Evolutionary conservation across 768 basidiomycete genomes (phyloP).

Genomic region (Tremella fuciformis): DNA sequence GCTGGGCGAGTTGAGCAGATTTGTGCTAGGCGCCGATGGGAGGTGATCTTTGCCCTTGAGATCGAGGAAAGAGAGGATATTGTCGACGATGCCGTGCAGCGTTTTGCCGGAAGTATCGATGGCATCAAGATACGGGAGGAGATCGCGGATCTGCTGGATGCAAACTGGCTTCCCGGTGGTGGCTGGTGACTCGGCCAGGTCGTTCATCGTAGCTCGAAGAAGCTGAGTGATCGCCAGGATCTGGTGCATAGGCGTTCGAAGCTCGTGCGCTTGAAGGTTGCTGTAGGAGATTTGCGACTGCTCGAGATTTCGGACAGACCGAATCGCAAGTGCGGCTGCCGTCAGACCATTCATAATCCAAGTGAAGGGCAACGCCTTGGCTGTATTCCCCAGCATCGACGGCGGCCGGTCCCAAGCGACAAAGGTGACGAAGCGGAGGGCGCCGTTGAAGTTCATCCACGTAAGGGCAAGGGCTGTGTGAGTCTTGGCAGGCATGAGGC

Average conservation of each 20-base stretch:
- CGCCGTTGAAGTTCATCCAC: slow-evolving; percentile 33
- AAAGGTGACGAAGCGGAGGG: slow-evolving; percentile 34
- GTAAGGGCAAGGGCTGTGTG: slow-evolving; percentile 29
- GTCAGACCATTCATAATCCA: slow-evolving; percentile 38
- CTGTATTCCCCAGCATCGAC: slow-evolving; percentile 29
- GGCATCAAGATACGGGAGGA: slow-evolving; percentile 44
- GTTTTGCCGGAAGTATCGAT: slow-evolving; percentile 46
- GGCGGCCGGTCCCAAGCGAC: slow-evolving; percentile 41
- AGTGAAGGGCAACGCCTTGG: slow-evolving; percentile 30
- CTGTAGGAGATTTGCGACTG: slow-evolving; percentile 44
- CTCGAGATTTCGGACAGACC: slow-evolving; percentile 37
- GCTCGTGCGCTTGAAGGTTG: slow-evolving; percentile 48
- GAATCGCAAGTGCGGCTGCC: slow-evolving; percentile 37
- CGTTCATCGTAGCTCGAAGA: slow-evolving; percentile 38
- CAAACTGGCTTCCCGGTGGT: slow-evolving; percentile 13
- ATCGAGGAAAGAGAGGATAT: slow-evolving; percentile 49
- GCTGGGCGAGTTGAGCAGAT: slow-evolving; percentile 7
- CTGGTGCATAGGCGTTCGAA: slow-evolving; percentile 49
- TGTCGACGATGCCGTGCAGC: slow-evolving; percentile 47
- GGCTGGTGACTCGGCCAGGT: slow-evolving; percentile 29
- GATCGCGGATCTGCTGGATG: slow-evolving; percentile 38
- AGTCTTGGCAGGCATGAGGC: slow-evolving; percentile 29
- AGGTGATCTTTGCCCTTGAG: slow-evolving; percentile 30
- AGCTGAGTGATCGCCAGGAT: slow-evolving; percentile 45
- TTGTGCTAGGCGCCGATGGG: slow-evolving; percentile 5